A percentile compares a stretch with the other conserved stretches of the same genome.
These are phyloP conservation scores for Populus hybrid DNA, from an alignment of 441 rosid genomes.

Conservation along the genomic window DNA sequence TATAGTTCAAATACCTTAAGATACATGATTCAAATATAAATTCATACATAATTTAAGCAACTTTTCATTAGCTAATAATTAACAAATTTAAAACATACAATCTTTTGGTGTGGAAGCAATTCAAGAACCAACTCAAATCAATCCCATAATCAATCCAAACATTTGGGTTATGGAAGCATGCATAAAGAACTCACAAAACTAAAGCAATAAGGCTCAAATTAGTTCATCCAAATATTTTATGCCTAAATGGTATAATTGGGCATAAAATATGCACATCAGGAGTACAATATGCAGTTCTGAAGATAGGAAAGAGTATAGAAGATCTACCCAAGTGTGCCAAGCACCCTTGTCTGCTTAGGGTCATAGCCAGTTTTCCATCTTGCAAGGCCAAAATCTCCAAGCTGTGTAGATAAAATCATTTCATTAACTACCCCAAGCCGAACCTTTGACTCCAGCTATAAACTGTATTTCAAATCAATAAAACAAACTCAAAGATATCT, in stretches of 20 bases:
- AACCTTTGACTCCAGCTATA: background rate
- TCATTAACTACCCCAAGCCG: constrained; percentile 1
- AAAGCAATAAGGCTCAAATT: too few relatives aligned
- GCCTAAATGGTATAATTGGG: background rate
- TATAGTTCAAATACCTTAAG: too few relatives aligned
- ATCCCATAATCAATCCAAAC: too few relatives aligned
- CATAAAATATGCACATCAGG: background rate
- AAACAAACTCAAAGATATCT: background rate
- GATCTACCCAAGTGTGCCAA: constrained; percentile 57
- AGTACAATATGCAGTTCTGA: background rate
- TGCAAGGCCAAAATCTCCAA: constrained; percentile 70
- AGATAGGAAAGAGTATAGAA: background rate
- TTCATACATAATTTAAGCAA: too few relatives aligned
- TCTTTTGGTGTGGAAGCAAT: too few relatives aligned
- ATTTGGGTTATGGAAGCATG: too few relatives aligned
- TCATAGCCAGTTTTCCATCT: constrained; percentile 52
- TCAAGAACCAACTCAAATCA: too few relatives aligned
- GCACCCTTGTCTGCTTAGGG: constrained; percentile 42
- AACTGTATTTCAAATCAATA: background rate
- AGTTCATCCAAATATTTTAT: too few relatives aligned
- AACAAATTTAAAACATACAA: too few relatives aligned
- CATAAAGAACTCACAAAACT: too few relatives aligned
- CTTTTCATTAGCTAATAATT: too few relatives aligned
- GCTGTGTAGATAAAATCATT: constrained; percentile 22
- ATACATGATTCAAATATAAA: too few relatives aligned